Percentiles rank a stretch among this genome's conserved stretches.
Conservation (phyloP, 2,329 filamentous ascomycete species). For the Pseudogymnoascus sp. region DNA sequence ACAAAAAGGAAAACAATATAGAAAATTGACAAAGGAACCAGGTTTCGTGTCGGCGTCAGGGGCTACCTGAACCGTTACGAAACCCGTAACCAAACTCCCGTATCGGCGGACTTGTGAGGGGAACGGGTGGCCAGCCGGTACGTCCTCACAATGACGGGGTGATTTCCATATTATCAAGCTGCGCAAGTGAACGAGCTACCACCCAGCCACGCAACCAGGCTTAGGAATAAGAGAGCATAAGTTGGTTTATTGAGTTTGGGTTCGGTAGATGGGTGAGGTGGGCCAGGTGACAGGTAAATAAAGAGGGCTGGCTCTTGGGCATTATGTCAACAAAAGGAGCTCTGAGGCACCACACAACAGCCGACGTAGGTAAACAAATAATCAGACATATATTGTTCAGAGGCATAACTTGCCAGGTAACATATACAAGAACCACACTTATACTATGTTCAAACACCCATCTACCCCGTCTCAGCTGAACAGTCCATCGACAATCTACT, state of each 20-base stretch:
- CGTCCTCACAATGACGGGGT: background rate
- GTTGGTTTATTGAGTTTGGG: background rate
- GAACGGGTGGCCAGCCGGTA: background rate
- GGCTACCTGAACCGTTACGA: background rate
- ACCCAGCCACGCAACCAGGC: background rate
- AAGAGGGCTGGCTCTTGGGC: background rate
- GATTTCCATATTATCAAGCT: background rate
- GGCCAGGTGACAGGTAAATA: background rate
- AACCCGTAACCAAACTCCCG: background rate
- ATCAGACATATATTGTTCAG: constrained; percentile 1
- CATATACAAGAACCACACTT: background rate
- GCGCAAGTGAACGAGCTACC: background rate
- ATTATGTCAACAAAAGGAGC: background rate
- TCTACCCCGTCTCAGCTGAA: background rate
- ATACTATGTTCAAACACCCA: background rate
- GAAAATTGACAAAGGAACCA: background rate
- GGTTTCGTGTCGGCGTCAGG: background rate
- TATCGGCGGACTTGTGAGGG: background rate
- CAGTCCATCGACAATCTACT: constrained; percentile 3
- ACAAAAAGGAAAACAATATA: background rate
- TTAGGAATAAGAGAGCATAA: background rate
- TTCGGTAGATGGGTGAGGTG: background rate
- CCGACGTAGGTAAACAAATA: background rate
- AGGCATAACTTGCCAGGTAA: background rate
- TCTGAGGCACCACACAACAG: background rate